Base-by-base conservation (phyloP, 164 flowering plant species). In the Dillenia suffruticosa region DNA sequence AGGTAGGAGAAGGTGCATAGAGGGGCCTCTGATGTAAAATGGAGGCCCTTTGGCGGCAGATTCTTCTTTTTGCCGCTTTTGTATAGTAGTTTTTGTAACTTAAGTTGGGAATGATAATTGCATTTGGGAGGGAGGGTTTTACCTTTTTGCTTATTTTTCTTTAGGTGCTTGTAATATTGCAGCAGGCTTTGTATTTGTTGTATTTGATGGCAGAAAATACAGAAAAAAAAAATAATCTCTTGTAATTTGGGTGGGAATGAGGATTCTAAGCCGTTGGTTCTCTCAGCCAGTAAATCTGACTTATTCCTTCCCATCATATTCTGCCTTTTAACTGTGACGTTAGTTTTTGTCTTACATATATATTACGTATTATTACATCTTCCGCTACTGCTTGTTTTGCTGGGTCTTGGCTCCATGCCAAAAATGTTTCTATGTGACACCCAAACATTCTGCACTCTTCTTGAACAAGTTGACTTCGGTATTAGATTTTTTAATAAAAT, bases 81-180 rank as follows among this genome's bases (percentile, higher is more conserved):
- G 90, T 87, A 87, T 70, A 51, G 77, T 83, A 87, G 79, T 70
- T 74, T 79, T 72, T 72, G 76, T 78, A 73, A 73, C 64, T 71
- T 75, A 68, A 69, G 57, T 59, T 32, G 40, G 69, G 32, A 61
- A 69, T 76, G 77, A 61, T 69, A 75, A 64, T 32, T 68, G 71
- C 63, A 64, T 52, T 19, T 11, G 24, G 47, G 16, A 50, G 52
- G 74, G 53, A 32, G 60, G 72, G 60, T 69, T 60, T 11, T 48
- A 51, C 56, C 57, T 63, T 65, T 63, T 71, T 69, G 79, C 57
- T 52, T 64, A 51, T 11, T 61, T 51, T 62, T 55, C 26, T 19
- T 65, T 68, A 68, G 69, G 77, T 51, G 74, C 58, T 72, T 79
- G 83, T 79, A 76, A 57, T 76, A 58, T 79, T 76, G 63, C 51